Percentiles rank a stretch among this genome's conserved stretches.
phyloP scores from a whole-genome alignment of 768 basidiomycete genomes.

The Lactarius pseudohatsudake region DNA sequence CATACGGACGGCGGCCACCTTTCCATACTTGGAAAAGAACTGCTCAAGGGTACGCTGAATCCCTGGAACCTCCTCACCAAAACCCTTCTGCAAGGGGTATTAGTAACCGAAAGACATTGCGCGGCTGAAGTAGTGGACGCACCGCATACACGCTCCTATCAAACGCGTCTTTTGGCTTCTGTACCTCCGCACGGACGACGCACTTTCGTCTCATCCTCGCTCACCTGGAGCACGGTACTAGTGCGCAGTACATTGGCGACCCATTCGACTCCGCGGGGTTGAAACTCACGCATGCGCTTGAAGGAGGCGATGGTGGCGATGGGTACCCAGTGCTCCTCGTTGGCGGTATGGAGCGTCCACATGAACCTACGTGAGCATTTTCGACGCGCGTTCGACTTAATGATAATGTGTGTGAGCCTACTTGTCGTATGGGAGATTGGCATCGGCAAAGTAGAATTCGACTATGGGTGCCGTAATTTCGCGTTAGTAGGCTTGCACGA shows the following conservation, averaged over 20 bases:
- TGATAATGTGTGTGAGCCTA: slow-evolving; percentile 34
- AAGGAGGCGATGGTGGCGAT: slow-evolving; percentile 86
- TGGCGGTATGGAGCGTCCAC: slow-evolving; percentile 86
- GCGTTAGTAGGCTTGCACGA: neutral
- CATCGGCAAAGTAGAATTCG: slow-evolving; percentile 95
- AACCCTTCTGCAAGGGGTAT: slow-evolving; percentile 70
- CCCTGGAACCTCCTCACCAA: slow-evolving; percentile 60
- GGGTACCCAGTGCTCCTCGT: slow-evolving; percentile 86
- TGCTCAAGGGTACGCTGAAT: slow-evolving; percentile 74
- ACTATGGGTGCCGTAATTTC: slow-evolving; percentile 46
- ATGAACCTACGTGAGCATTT: slow-evolving; percentile 65
- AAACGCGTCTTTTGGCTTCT: slow-evolving; percentile 75
- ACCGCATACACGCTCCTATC: slow-evolving; percentile 89
- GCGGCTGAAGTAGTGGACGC: slow-evolving; percentile 36
- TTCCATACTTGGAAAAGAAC: slow-evolving; percentile 78
- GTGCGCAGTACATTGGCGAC: slow-evolving; percentile 63
- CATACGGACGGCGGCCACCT: slow-evolving; percentile 83
- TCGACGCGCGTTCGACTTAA: neutral
- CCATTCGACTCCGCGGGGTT: slow-evolving; percentile 60
- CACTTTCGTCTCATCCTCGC: slow-evolving; percentile 69
- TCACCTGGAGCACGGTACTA: slow-evolving; percentile 64
- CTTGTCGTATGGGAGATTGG: slow-evolving; percentile 94
- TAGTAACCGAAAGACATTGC: neutral
- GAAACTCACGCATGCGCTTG: slow-evolving; percentile 88
- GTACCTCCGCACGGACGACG: slow-evolving; percentile 71